A percentile compares a stretch with the other conserved stretches of the same genome.
Conservation (phyloP, 495 filamentous ascomycete species). For the Neurospora sp. region DNA sequence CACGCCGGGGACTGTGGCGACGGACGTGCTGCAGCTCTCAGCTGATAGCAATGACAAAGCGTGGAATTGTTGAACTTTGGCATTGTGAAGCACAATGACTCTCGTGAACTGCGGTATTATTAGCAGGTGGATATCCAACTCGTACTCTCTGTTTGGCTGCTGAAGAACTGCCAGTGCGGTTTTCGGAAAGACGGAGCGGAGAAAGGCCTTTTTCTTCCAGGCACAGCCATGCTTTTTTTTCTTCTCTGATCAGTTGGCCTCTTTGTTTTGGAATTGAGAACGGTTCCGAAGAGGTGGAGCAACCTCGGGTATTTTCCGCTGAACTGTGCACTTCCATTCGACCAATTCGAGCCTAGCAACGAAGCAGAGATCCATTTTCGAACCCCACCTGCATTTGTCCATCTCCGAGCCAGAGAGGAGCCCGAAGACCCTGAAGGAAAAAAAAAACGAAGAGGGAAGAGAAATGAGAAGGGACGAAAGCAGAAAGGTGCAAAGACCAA, state of each 20-base stretch:
- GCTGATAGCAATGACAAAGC: not conserved
- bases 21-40: not conserved
- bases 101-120: not conserved
- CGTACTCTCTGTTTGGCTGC: not conserved
- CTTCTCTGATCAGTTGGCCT: not conserved
- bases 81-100: not conserved
- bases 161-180: not conserved
- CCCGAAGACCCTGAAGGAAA: not conserved
- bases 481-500: not conserved
- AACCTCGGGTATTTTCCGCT: not conserved
- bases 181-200: not conserved
- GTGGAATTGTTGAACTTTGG: not conserved
- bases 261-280: not conserved
- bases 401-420: not conserved
- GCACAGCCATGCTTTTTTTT: not conserved
- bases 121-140: not conserved
- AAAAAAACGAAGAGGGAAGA: not conserved
- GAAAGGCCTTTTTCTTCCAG: not conserved
- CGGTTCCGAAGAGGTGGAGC: not conserved
- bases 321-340: not conserved
- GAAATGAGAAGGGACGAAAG: not conserved
- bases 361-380: not conserved
- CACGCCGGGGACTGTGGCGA: not conserved
- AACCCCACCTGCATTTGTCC: not conserved
- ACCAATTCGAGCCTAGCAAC: not conserved